Conservation (phyloP, 1,284 basidiomycete genomes). For the Microbotryomycetes sp. region DNA sequence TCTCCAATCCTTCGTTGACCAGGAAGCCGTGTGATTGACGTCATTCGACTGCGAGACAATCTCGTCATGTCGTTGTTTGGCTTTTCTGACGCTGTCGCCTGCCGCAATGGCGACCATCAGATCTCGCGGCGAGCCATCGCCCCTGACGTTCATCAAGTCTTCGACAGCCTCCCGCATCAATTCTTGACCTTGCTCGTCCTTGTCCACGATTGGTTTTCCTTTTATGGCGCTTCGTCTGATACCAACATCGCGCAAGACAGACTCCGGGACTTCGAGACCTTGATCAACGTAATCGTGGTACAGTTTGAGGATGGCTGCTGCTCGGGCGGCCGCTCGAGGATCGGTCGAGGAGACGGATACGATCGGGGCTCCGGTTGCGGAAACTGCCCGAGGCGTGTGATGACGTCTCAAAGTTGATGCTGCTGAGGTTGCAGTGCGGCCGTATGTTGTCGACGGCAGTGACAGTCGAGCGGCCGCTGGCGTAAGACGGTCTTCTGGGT, state of each 20-base stretch:
- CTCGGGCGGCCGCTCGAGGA: constrained; percentile 72
- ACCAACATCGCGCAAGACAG: background rate
- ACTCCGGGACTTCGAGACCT: constrained; percentile 10
- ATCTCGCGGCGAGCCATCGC: background rate
- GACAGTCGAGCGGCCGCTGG: background rate
- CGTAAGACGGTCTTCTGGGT: background rate
- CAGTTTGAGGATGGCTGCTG: constrained; percentile 81
- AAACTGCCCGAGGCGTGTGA: background rate
- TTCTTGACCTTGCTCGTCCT: background rate
- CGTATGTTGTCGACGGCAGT: background rate
- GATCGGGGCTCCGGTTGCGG: constrained; percentile 38
- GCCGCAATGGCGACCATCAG: background rate
- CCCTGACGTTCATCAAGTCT: no score
- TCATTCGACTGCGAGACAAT: no score
- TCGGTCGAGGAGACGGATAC: constrained; percentile 74
- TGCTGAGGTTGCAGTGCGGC: no score
- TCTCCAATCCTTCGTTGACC: background rate
- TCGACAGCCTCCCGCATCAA: background rate
- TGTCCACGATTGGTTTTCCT: background rate
- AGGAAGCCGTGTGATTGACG: no score
- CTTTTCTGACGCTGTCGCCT: background rate
- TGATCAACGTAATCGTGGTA: constrained; percentile 67
- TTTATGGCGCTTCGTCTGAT: background rate
- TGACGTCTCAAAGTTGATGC: background rate
- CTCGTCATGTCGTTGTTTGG: background rate